Conservation (phyloP, 129 eudicot species). For the Silybum marianum region DNA sequence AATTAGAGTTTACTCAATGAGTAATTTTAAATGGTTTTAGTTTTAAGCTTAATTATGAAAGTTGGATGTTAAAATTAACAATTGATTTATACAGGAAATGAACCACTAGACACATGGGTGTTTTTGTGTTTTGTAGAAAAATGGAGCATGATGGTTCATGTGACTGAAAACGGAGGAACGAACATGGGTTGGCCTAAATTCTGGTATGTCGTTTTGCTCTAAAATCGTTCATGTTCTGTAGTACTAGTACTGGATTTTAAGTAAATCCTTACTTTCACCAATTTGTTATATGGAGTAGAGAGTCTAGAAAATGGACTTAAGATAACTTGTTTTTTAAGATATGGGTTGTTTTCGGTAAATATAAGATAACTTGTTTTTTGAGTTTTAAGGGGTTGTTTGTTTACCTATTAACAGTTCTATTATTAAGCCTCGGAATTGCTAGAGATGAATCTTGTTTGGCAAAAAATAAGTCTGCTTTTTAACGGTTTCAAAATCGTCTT, state of each 20-base stretch:
- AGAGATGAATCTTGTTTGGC: too few species aligned
- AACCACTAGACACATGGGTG: background rate
- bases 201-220: conserved; percentile 12
- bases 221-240: background rate
- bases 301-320: background rate
- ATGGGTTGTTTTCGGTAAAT: too few species aligned
- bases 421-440: too few species aligned
- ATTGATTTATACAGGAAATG: conserved; percentile 17
- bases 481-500: too few species aligned
- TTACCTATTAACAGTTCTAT: too few species aligned
- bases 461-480: too few species aligned
- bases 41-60: background rate
- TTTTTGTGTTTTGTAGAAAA: conserved; percentile 19
- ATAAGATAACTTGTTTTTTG: too few species aligned
- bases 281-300: background rate
- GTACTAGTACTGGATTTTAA: too few species aligned
- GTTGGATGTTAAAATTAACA: conserved; percentile 2
- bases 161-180: conserved; percentile 21
- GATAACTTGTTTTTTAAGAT: too few species aligned
- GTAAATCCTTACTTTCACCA: background rate
- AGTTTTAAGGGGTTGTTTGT: too few species aligned
- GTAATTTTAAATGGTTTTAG: background rate
- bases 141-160: conserved; percentile 20
- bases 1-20: too few species aligned
- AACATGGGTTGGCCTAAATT: conserved; percentile 20